Base-by-base conservation (phyloP, 2,329 filamentous ascomycete genomes). In the Ascochyta koolunga region DNA sequence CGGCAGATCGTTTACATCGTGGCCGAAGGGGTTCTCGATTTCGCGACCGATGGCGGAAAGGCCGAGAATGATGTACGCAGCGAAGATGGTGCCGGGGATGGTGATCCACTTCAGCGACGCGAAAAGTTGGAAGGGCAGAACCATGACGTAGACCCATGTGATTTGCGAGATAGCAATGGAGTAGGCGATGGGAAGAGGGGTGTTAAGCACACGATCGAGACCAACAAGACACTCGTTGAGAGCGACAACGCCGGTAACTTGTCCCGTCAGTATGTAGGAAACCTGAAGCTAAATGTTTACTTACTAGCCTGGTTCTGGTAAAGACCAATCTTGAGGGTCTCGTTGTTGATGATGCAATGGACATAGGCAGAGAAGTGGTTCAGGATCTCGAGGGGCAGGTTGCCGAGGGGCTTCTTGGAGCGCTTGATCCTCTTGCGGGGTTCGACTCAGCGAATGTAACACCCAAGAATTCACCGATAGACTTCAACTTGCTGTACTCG, bases 131-230 rank as follows among this genome's bases (percentile, higher is more conserved):
- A 95, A 95, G 5, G 91, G 91, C 1, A 96, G 82, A 27, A 91
- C 81, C 63, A 91, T 77, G 47, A 95, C 86, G 76, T 95, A 96
- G 45, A 92, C 83, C 86, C 89, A 93, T 27, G 91, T 91, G 69
- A 95, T 93, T 72, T 96, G 91, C 18, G 87, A 86, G 71, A 95
- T 93, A 65, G 90, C 86, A 65, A 96, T 95, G 61, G 84, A 86
- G 78, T 96, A 96, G 40, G 90, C 91, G 50, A 91, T 83, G 2
- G 91, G 91, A 0, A 96, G 83, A 1, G 91, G 91, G 0, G 91
- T 96, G 72, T 88, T 89, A 27, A 93, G 84, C 18, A 96, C 87
- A 58, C 91, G 88, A 68, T 95, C 90, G 41, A 86, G 86, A 54
- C 87, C 86, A 15, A 85, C 84, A 62, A 91, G 79, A 50, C 87